Evolutionary conservation across 257 asterid genomes (phyloP).

Genomic region (Coffea eugenioides): DNA sequence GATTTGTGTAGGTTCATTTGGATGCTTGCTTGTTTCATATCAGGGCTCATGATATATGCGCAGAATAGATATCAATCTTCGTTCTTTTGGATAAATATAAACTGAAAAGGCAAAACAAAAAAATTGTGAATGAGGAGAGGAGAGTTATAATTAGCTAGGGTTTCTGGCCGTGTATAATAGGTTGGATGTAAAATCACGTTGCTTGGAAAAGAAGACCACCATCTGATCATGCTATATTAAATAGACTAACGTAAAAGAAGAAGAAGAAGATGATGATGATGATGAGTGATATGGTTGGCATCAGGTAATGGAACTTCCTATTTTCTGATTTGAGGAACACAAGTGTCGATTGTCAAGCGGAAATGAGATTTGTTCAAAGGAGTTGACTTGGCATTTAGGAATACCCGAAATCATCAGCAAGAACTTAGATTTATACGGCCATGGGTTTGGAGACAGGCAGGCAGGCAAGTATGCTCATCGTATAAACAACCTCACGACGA

Average conservation of each 20-base stretch:
- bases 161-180: background rate
- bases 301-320: background rate
- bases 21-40: background rate
- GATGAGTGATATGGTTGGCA: conserved; percentile 8
- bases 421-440: background rate
- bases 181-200: background rate
- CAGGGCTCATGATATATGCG: no score
- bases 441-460: background rate
- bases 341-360: background rate
- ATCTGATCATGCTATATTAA: background rate
- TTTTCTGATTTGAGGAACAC: background rate
- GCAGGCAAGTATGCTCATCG: background rate
- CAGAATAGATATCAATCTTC: no score
- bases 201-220: background rate
- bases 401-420: background rate
- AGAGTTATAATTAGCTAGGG: background rate
- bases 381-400: background rate
- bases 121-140: background rate
- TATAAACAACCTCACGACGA: background rate
- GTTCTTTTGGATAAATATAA: no score
- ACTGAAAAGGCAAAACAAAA: no score
- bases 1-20: background rate
- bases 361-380: background rate
- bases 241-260: background rate
- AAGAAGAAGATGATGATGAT: no score